Evolutionary conservation across 2,329 filamentous ascomycete species (phyloP), one percentile per base, ranked within the genome.

Genomic region (Rhexocercosporidium sp.): DNA sequence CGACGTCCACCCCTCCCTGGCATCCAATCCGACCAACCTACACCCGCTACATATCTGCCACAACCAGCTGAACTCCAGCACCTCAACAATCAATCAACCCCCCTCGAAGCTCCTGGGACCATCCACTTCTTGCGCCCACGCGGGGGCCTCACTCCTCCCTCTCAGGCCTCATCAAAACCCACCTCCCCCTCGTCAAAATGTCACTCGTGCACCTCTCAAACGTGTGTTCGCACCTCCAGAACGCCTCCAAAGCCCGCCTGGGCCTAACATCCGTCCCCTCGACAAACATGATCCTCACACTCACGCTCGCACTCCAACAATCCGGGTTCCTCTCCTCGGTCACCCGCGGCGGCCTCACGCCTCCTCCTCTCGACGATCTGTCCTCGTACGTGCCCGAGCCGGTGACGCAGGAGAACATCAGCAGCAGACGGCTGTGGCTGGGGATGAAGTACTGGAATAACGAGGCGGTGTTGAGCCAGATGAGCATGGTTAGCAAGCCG

Each of bases 401-500:
- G 1, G 80, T 87, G 41, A 88, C 85, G 61, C 82, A 83, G 69
- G 79, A 79, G 66, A 92, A 92, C 75, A 82, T 91, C 31, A 83
- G 88, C 1, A 83, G 83, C 59, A 80, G 89, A 71, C 80, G 90
- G 65, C 79, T 93, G 72, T 93, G 90, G 90, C 79, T 93, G 18
- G 90, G 90, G 0, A 75, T 93, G 76, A 93, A 92, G 79, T 92
- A 92, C 80, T 91, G 87, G 85, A 87, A 91, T 69, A 91, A 89
- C 73, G 83, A 88, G 76, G 88, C 90, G 0, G 90, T 92, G 54
- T 78, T 93, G 70, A 85, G 83, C 71, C 84, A 88, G 74, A 85
- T 92, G 81, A 80, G 79, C 64, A 79, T 92, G 79, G 79, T 92
- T 25, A 89, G 86, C 75, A 92, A 91, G 78, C 90, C 90, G 18